Evolutionary conservation across 495 filamentous ascomycete species (phyloP).

Genomic region (Aspergillus mulundensis): DNA sequence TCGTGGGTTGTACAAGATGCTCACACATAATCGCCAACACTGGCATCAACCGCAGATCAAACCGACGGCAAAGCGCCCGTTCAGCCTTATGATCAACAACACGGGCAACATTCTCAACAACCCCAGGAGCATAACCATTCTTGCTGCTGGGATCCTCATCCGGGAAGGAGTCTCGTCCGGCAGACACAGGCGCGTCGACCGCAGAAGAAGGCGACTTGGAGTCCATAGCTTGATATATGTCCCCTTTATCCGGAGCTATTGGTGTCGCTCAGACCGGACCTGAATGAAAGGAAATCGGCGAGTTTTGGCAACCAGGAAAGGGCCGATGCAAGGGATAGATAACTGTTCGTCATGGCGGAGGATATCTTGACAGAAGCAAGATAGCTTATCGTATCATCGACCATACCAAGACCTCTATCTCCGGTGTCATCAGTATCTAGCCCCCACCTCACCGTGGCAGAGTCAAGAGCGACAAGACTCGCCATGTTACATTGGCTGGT

Average conservation of each 20-base stretch:
- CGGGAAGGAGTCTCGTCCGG: background rate
- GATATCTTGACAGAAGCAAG: background rate
- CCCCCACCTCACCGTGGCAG: background rate
- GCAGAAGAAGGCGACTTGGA: slow-evolving; percentile 6
- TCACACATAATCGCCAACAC: slow-evolving; percentile 62
- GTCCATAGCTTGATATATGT: slow-evolving; percentile 1
- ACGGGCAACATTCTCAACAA: slow-evolving; percentile 34
- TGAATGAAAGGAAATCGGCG: background rate
- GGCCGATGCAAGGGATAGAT: slow-evolving; percentile 14
- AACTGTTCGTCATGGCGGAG: slow-evolving; percentile 1
- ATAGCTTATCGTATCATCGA: slow-evolving; percentile 9
- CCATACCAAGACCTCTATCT: slow-evolving; percentile 3
- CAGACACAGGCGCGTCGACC: slow-evolving; percentile 1
- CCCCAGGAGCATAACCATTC: slow-evolving; percentile 26
- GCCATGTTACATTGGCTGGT: slow-evolving; percentile 14
- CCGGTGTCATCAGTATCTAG: slow-evolving; percentile 2
- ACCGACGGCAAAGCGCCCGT: slow-evolving; percentile 58
- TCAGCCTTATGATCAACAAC: slow-evolving; percentile 50
- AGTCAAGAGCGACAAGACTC: slow-evolving; percentile 1
- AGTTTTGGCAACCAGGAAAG: background rate
- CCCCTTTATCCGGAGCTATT: background rate
- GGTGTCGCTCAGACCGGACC: background rate
- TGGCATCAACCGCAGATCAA: slow-evolving; percentile 59
- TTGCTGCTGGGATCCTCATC: slow-evolving; percentile 32
- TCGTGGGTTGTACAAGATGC: slow-evolving; percentile 8